Evolutionary conservation across 495 filamentous ascomycete species (phyloP), one percentile per base, ranked within the genome.

Genomic region (Penicillium lividum): DNA sequence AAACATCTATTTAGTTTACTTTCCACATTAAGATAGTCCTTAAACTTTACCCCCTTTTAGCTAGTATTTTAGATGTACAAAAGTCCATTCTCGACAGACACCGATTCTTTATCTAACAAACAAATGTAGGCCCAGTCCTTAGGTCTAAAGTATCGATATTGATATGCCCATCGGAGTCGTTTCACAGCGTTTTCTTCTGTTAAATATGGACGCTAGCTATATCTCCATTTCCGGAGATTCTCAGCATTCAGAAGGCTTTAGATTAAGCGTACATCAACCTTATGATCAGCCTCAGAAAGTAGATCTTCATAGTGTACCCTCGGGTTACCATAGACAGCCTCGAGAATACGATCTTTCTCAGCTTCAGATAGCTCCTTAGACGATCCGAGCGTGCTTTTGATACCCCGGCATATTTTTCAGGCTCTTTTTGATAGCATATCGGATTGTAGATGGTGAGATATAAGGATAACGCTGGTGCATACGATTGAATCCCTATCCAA

Each of bases 391-490:
- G 22, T 22, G 22, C 22, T n/a, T 46, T 58, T 7, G 55, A 58
- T 5, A 62, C 51, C 43, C 60, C 51, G 5, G 40, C 50, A 10
- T n/a, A 50, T 46, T 55, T 15, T 22, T 63, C 56, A 11, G 0
- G 30, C 49, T 63, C 61, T 59, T 63, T 29, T 48, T 59, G 3
- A 63, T 44, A 8, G 56, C 56, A 54, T 63, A 59, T 45, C 51
- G 54, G n/a, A 62, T 58, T 29, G 28, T 54, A 18, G 54, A 63
- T 13, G 59, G 9, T 7, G 58, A 11, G 7, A 61, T 59, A 5
- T 38, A 48, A 0, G 58, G 62, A 51, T 65, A 59, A 7, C 53
- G 54, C 11, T 51, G 29, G 34, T 65, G 54, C 25, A 65, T 65
- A 15, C 58, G 55, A 13, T 52, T 58, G 58, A 61, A 61, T 8